Conservation (phyloP, 352 stramenopile genomes). For the Pythium aristosporum region DNA sequence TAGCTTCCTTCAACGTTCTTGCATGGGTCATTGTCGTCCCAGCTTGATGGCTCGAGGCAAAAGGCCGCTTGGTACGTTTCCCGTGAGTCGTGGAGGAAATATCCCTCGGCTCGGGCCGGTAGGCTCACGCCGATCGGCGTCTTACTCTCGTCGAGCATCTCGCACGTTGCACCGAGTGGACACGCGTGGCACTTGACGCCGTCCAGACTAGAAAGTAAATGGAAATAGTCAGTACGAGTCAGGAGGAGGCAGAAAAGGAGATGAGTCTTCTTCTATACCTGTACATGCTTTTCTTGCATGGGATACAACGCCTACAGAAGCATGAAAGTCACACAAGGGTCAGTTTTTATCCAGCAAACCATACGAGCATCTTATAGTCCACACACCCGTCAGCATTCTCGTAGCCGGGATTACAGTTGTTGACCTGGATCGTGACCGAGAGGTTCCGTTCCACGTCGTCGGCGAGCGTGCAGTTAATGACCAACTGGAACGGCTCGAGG, state of each 20-base stretch:
- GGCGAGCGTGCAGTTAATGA: constrained; percentile 45
- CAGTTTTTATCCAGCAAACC: neutral
- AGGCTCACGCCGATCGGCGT: constrained; percentile 38
- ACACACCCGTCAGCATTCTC: constrained; percentile 59
- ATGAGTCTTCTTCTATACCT: constrained; percentile 33
- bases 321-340: neutral
- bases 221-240: neutral
- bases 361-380: neutral
- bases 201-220: constrained; percentile 57
- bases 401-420: constrained; percentile 58
- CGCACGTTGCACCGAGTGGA: constrained; percentile 50
- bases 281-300: constrained; percentile 64
- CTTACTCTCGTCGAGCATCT: constrained; percentile 35
- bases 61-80: constrained; percentile 36
- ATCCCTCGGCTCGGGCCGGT: constrained; percentile 43
- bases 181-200: constrained; percentile 62
- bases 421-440: constrained; percentile 42
- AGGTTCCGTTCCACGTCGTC: constrained; percentile 24
- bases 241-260: neutral
- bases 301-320: constrained; percentile 40
- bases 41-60: constrained; percentile 41
- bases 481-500: constrained; percentile 35
- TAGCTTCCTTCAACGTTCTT: constrained; percentile 24
- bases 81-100: constrained; percentile 43
- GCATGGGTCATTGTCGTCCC: constrained; percentile 53